A percentile compares a stretch with the other conserved stretches of the same genome.
phyloP scores from a whole-genome alignment of 192 early-diverging fungal genomes.

The Chytriomyces hyalinus region DNA sequence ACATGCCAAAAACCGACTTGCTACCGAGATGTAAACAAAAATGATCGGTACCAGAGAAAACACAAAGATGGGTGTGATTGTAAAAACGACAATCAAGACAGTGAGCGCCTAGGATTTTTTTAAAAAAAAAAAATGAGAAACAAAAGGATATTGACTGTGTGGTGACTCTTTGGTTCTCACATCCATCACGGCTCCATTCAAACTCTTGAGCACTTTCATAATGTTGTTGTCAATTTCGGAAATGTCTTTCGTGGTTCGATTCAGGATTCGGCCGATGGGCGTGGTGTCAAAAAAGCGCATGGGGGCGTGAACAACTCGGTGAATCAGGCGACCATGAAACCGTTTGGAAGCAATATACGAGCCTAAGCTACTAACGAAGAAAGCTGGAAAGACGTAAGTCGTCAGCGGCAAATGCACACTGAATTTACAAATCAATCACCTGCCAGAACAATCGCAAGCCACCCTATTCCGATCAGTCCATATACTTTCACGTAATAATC shows the following conservation, averaged over 20 bases:
- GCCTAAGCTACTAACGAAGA: slow-evolving; percentile 31
- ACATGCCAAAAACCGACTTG: slow-evolving; percentile 71
- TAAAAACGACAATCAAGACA: no score
- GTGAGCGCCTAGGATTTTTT: no score
- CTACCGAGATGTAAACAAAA: slow-evolving; percentile 42
- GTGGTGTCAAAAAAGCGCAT: slow-evolving; percentile 70
- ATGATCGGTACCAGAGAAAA: no score
- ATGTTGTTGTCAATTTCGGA: slow-evolving; percentile 60
- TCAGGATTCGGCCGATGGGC: slow-evolving; percentile 66
- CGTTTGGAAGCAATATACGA: slow-evolving; percentile 33
- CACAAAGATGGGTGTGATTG: no score
- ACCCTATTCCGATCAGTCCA: no score
- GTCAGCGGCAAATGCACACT: background rate
- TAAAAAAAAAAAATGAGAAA: no score
- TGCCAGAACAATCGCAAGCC: no score
- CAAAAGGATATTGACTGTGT: no score
- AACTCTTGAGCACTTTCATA: slow-evolving; percentile 64
- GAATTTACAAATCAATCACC: background rate
- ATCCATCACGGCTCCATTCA: background rate
- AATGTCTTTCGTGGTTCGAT: slow-evolving; percentile 86
- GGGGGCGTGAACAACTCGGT: slow-evolving; percentile 41
- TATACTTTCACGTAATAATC: no score
- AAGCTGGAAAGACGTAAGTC: background rate
- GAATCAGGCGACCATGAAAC: slow-evolving; percentile 41
- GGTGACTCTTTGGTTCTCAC: no score